Conservation (phyloP, 495 filamentous ascomycete species). For the Hypoxylon fragiforme region DNA sequence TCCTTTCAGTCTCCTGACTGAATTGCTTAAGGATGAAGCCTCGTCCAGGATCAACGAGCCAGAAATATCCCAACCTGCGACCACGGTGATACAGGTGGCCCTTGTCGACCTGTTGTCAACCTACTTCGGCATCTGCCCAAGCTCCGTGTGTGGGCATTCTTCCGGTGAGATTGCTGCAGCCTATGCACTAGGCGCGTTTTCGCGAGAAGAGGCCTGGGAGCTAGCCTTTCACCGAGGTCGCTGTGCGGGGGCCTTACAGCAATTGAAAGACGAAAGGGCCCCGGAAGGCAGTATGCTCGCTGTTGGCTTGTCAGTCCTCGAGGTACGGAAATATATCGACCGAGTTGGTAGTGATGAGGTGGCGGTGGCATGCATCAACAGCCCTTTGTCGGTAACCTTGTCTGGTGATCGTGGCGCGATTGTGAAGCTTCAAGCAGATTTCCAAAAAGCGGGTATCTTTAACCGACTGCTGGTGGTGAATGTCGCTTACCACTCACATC, state of each 20-base stretch:
- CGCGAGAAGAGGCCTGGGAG: constrained; percentile 47
- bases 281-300: constrained; percentile 46
- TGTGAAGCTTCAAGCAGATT: constrained; percentile 22
- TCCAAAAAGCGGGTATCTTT: constrained; percentile 34
- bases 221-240: constrained; percentile 44
- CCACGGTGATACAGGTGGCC: constrained; percentile 48
- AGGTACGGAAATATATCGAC: constrained; percentile 30
- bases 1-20: constrained; percentile 11
- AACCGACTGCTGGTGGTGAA: constrained; percentile 35
- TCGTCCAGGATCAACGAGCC: constrained; percentile 16
- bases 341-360: constrained; percentile 10
- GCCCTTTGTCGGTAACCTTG: constrained; percentile 45
- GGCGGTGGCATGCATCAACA: constrained; percentile 49
- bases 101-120: constrained; percentile 51
- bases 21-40: constrained; percentile 22
- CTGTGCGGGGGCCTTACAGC: constrained; percentile 11
- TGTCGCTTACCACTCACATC: constrained; percentile 45
- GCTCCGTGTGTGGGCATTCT: constrained; percentile 62
- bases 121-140: constrained; percentile 50
- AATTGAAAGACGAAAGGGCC: constrained; percentile 4
- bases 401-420: constrained; percentile 44
- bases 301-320: constrained; percentile 33
- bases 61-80: constrained; percentile 43
- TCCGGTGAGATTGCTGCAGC: constrained; percentile 60
- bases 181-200: constrained; percentile 33